Base-by-base conservation (phyloP, 1,284 basidiomycete genomes). In the Leccinum subrobustum region DNA sequence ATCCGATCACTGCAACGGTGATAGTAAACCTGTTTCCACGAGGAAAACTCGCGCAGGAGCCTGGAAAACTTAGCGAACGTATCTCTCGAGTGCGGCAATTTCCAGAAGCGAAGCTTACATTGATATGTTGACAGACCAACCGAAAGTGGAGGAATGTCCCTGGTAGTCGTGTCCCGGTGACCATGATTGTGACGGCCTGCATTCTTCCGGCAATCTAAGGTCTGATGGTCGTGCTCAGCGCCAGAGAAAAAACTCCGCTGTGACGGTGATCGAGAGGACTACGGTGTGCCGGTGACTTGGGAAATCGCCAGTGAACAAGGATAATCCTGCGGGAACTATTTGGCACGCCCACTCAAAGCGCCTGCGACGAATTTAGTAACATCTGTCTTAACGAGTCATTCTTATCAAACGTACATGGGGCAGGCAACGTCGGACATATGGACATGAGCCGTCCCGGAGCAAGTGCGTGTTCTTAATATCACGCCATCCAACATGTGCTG, bases 271-370 rank as follows among this genome's bases (percentile, higher is more conserved):
- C 56, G 54, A 63, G 55, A 60, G 54, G 16, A 47, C 35, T 47
- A 52, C 18, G 20, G 14, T 57, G 14, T 57, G 5, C 52, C 72
- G 72, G 73, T 58, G 50, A 69, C 61, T 58, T 57, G 56, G 54
- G 9, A 65, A 67, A 53, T 70, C 20, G 54, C 70, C 73, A 61
- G 44, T 11, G 18, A 18, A 18, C 42, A 25, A 60, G 39, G 52
- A 65, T 56, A 35, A 63, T 64, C 61, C 44, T 52, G 54, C 58
- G 52, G 63, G 31, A 57, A 42, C 20, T 27, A 37, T 37, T 39
- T 16, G 35, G 48, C 18, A 50, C 31, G 35, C 23, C 18, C 20
- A 11, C 33, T 33, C 27, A 42, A 57, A 53, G 58, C 47, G 48
- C 60, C 54, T 56, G 56, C 7, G 55, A 63, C 56, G 25, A 47